phyloP scores from a whole-genome alignment of 2,329 filamentous ascomycete genomes.

The Pseudogymnoascus sp. region DNA sequence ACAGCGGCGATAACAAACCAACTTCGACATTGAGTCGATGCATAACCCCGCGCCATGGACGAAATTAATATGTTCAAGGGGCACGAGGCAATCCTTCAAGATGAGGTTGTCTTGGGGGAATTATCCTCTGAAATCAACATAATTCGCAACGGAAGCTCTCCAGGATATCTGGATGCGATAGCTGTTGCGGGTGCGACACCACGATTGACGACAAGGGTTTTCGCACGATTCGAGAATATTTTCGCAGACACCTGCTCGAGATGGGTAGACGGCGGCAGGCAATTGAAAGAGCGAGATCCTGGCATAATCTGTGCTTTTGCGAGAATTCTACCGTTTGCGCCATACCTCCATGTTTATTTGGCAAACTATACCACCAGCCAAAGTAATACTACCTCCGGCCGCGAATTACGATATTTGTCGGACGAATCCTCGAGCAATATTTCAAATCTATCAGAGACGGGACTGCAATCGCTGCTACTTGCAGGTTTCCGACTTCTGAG shows the following conservation, averaged over 20 bases:
- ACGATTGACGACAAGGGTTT: conserved; percentile 63
- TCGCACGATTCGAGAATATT: conserved; percentile 64
- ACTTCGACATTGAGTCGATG: conserved; percentile 14
- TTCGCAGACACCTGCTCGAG: conserved; percentile 77
- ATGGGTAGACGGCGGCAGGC: conserved; percentile 50
- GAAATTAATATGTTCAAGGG: conserved; percentile 48
- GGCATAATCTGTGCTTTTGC: conserved; percentile 65
- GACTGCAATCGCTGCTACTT: conserved; percentile 47
- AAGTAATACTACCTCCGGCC: conserved; percentile 23
- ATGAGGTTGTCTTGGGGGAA: conserved; percentile 46
- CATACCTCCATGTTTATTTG: conserved; percentile 68
- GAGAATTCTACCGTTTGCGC: conserved; percentile 72
- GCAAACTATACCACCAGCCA: conserved; percentile 38
- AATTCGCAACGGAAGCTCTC: conserved; percentile 55
- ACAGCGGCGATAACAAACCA: conserved; percentile 9
- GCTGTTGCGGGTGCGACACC: conserved; percentile 62
- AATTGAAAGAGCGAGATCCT: conserved; percentile 16
- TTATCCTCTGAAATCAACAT: conserved; percentile 64
- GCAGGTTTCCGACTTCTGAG: conserved; percentile 72
- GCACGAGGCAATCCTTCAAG: conserved; percentile 48
- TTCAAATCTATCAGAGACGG: conserved; percentile 31
- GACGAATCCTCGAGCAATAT: conserved; percentile 26
- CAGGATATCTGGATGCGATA: conserved; percentile 64
- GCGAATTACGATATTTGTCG: conserved; percentile 17
- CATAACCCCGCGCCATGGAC: conserved; percentile 38